Evolutionary conservation across 2,329 filamentous ascomycete genomes (phyloP).

Genomic region (Parafenestella ontariensis): DNA sequence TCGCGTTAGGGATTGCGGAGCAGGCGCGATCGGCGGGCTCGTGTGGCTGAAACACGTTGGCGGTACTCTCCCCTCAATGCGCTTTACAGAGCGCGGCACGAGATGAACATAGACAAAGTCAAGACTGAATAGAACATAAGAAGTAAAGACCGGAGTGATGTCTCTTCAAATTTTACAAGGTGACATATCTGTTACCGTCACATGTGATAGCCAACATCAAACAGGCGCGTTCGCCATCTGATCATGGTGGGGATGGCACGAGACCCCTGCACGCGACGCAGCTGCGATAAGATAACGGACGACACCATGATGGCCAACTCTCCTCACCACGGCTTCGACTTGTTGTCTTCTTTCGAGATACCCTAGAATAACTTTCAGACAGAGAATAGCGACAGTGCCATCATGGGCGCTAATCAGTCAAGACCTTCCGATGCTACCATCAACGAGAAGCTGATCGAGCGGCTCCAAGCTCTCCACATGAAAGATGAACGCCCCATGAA

Average conservation of each 20-base stretch:
- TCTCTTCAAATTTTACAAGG: background rate
- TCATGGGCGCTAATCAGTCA: constrained; percentile 47
- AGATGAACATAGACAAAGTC: background rate
- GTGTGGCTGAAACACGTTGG: background rate
- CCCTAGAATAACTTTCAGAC: background rate
- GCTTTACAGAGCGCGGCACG: background rate
- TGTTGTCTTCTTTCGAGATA: background rate
- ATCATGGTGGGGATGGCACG: constrained; percentile 20
- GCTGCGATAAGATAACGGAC: constrained; percentile 24
- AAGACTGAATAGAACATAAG: background rate
- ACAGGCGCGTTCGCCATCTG: constrained; percentile 8
- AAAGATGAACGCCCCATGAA: constrained; percentile 48
- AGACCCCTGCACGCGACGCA: constrained; percentile 22
- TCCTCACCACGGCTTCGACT: constrained; percentile 7
- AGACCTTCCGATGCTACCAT: constrained; percentile 44
- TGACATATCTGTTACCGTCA: too few species aligned
- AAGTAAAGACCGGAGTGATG: background rate
- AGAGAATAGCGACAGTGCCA: background rate
- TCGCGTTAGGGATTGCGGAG: background rate
- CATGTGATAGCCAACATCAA: too few species aligned
- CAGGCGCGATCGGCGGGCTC: background rate
- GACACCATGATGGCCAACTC: constrained; percentile 20
- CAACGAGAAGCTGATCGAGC: constrained; percentile 50
- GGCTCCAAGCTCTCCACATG: constrained; percentile 55
- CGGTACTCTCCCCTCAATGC: background rate